phyloP scores from a whole-genome alignment of 2,329 filamentous ascomycete species.

The Dothistroma pini region DNA sequence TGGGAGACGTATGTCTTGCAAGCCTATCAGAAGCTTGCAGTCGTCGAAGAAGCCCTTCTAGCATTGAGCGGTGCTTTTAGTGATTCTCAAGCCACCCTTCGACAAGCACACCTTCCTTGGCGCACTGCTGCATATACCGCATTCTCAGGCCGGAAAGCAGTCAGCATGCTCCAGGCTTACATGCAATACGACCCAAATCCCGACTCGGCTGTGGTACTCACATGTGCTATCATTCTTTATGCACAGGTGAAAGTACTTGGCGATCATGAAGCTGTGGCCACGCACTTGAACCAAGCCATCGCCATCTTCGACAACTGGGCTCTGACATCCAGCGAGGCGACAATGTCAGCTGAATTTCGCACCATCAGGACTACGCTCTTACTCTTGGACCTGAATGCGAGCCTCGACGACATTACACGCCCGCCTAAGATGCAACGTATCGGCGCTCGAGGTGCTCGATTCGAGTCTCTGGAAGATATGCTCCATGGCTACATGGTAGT shows the following conservation, averaged over 20 bases:
- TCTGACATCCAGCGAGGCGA: neutral
- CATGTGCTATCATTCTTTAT: constrained; percentile 2
- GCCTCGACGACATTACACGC: neutral
- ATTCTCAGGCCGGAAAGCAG: no score
- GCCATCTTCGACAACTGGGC: neutral
- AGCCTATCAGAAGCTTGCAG: no score
- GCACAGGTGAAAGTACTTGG: neutral
- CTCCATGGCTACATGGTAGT: neutral
- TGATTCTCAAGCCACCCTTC: no score
- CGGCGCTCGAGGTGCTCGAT: neutral
- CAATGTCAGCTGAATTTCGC: neutral
- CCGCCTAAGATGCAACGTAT: neutral
- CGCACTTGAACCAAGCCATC: neutral
- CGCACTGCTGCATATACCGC: no score
- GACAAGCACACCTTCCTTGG: no score
- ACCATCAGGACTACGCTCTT: neutral
- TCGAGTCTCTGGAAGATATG: neutral
- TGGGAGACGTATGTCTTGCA: no score
- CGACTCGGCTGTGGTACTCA: neutral
- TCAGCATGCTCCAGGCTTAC: constrained; percentile 4
- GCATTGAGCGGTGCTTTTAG: no score
- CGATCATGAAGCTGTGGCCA: neutral
- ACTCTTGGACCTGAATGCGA: neutral
- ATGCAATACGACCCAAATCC: neutral
- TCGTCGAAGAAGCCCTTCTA: no score